phyloP scores from a whole-genome alignment of 805 yeast species.

The Scheffersomyces coipomensis region DNA sequence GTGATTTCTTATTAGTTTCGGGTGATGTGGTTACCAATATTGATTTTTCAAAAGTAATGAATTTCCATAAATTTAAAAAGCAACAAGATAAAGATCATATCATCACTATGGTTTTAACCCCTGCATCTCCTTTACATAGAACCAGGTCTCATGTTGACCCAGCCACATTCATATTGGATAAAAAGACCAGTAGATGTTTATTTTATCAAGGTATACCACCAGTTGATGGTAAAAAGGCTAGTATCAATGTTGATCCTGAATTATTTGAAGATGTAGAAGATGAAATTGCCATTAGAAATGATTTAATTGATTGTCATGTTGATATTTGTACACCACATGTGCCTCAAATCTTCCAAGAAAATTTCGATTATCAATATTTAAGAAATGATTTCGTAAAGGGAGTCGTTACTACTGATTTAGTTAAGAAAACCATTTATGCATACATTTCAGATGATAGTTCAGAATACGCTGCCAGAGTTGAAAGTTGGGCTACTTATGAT shows the following conservation, averaged over 20 bases:
- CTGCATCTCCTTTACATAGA: slow-evolving; percentile 81
- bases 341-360: slow-evolving; percentile 93
- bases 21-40: slow-evolving; percentile 97
- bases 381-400: slow-evolving; percentile 90
- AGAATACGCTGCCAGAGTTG: slow-evolving; percentile 90
- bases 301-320: slow-evolving; percentile 92
- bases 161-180: slow-evolving; percentile 81
- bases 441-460: slow-evolving; percentile 72
- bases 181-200: slow-evolving; percentile 69
- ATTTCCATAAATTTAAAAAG: slow-evolving; percentile 70
- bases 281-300: slow-evolving; percentile 82
- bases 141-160: slow-evolving; percentile 80
- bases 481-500: slow-evolving; percentile 89
- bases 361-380: slow-evolving; percentile 87
- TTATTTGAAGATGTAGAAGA: slow-evolving; percentile 67
- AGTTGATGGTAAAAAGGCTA: slow-evolving; percentile 29
- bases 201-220: slow-evolving; percentile 80
- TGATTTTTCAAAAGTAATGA: slow-evolving; percentile 71
- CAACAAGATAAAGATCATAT: slow-evolving; percentile 84
- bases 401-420: slow-evolving; percentile 82
- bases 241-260: slow-evolving; percentile 76
- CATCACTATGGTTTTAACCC: slow-evolving; percentile 88
- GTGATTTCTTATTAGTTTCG: slow-evolving; percentile 85
- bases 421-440: slow-evolving; percentile 88
- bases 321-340: slow-evolving; percentile 95